phyloP scores from a whole-genome alignment of 2,329 filamentous ascomycete genomes.

The Ceratocystis cubensis region DNA sequence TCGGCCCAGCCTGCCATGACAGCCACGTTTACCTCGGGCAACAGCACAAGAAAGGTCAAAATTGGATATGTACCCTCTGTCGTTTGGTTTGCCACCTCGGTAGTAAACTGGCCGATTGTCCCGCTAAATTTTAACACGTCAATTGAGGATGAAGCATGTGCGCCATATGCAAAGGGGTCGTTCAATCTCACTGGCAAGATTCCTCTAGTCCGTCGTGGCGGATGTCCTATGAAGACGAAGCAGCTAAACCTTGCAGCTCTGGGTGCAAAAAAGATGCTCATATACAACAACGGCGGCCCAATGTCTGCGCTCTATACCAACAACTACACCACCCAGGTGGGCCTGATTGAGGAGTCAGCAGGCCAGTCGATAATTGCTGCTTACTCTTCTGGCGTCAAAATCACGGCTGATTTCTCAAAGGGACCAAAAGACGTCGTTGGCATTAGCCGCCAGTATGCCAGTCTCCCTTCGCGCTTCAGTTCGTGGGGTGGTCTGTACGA shows the following conservation, averaged over 20 bases:
- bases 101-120: constrained; percentile 31
- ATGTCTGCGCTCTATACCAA: constrained; percentile 15
- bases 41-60: not conserved
- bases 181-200: constrained; percentile 23
- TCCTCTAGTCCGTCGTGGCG: constrained; percentile 27
- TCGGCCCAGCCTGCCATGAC: constrained; percentile 15
- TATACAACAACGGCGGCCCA: constrained; percentile 30
- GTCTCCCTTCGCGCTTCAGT: constrained; percentile 36
- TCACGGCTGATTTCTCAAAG: constrained; percentile 33
- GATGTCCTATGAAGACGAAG: constrained; percentile 27
- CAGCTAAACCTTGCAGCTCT: constrained; percentile 25
- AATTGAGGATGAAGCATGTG: constrained; percentile 25
- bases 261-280: constrained; percentile 26
- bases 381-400: constrained; percentile 25
- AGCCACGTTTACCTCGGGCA: not conserved
- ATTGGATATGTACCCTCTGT: constrained; percentile 18
- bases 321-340: constrained; percentile 18
- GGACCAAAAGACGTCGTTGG: constrained; percentile 25
- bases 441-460: constrained; percentile 26
- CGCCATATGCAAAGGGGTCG: constrained; percentile 24
- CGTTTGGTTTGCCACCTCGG: not conserved
- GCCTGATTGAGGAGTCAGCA: constrained; percentile 22
- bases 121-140: constrained; percentile 28
- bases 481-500: constrained; percentile 43
- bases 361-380: constrained; percentile 26